Evolutionary conservation across 345 rosid genomes (phyloP), one percentile per base, ranked within the genome.

Genomic region (rapeseed (Brassica napus)): DNA sequence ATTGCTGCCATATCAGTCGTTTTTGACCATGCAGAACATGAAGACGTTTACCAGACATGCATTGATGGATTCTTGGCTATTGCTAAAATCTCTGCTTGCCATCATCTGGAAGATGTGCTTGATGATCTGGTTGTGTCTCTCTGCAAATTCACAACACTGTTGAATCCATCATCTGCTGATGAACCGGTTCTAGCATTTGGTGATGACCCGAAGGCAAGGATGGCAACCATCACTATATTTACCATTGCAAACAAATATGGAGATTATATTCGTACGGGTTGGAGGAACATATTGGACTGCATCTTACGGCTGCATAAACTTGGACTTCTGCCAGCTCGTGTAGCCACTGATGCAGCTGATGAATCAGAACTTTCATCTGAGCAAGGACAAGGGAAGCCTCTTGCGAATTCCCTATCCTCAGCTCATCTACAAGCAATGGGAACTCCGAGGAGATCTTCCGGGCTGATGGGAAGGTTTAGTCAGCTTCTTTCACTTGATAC

Each of bases 381-480:
- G 71, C 89, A 89, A 32, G 86, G 88, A 52, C 97, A 90, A 60
- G 98, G 93, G 68, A 93, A 90, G 77, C 99, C 94, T 72, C 79
- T 88, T 18, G 77, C 94, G 26, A 92, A 83, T 87, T 86, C 98
- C 76, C 71, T 90, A 73, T 88, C 96, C 75, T 86, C 97, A 24
- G 88, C 88, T 83, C 97, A 89, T 68, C 83, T 88, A 82, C 93
- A 88, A 47, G 81, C 96, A 63, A 85, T 93, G 80, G 96, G 96
- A 82, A 94, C 98, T 70, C 98, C 97, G 0, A 86, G 98, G 83
- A 88, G 97, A 85, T 93, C 99, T 59, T 91, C 99, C 31, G 99
- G 99, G 65, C 86, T 95, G 83, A 95, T 95, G 98, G 99, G 99
- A 73, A 84, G 99, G 77, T 95, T 95, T 88, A 95, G 99, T 87